Evolutionary conservation across 2,329 filamentous ascomycete genomes (phyloP), one percentile per base, ranked within the genome.

Genomic region (Trichoderma oligosporum): DNA sequence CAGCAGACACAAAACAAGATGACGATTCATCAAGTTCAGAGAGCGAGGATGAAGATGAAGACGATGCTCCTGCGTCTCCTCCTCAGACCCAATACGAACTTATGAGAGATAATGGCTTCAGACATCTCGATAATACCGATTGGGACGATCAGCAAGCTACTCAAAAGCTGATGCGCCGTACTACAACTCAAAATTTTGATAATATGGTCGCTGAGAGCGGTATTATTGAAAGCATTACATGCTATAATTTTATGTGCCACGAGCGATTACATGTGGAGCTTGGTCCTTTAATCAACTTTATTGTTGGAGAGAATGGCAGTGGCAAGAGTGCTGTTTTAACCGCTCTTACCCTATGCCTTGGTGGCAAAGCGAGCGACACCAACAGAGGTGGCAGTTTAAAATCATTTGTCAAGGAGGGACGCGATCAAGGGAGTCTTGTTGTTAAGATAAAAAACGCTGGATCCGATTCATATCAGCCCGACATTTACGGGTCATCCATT

Each of bases 191-290:
- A 35, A 72, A 82, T 53, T 82, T 83, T 11, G 80, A 88, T 20
- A 97, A 96, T 64, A 79, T 84, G 36, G 82, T 88, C 1, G 87
- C 90, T 0, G 88, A 95, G 36, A 87, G 89, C 64, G 92, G 91
- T 1, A 93, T 97, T 55, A 87, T 97, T 45, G 88, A 96, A 70
- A 86, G 86, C 61, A 88, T 97, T 56, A 88, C 85, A 35, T 95
- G 91, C 70, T 82, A 85, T 65, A 97, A 97, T 70, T 97, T 97
- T 73, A 97, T 97, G 94, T 97, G 93, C 67, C 94, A 99, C 70
- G 79, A 85, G 42, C 85, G 87, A 56, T 81, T 97, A 16, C 84
- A 87, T 41, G 88, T 96, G 59, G 82, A 88, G 57, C 79, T 99
- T n/a, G 94, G 94, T 0, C 94, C 94, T 0, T 77, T 97, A 35